Percentiles rank a stretch among this genome's conserved stretches.
phyloP scores from a whole-genome alignment of 23 red algal species.

The Gracilaria gracilis region DNA sequence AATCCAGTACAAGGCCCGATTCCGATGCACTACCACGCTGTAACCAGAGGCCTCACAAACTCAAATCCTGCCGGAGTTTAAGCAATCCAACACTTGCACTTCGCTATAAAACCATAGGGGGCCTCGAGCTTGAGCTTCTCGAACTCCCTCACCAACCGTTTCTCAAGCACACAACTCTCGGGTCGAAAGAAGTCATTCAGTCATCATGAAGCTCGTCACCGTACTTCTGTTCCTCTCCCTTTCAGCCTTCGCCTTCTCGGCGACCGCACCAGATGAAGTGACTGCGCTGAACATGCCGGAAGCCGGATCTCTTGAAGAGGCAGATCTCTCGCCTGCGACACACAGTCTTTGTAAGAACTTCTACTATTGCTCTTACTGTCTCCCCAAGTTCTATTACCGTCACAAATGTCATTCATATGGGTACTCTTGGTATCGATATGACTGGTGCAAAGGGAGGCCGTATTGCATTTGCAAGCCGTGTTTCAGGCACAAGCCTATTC shows the following conservation, averaged over 20 bases:
- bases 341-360: background rate
- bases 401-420: background rate
- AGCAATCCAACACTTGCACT: background rate
- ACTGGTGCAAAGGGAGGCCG: slow-evolving; percentile 14
- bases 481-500: background rate
- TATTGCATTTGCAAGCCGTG: slow-evolving; percentile 27
- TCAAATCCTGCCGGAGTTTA: too few species aligned
- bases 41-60: too few species aligned
- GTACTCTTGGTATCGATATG: background rate
- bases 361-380: slow-evolving; percentile 4
- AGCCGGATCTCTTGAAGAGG: background rate
- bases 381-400: background rate
- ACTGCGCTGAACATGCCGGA: background rate
- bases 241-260: background rate
- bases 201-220: background rate
- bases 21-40: background rate
- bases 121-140: background rate
- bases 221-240: background rate
- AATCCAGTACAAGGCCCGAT: background rate
- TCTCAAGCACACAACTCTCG: background rate
- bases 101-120: background rate
- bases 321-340: background rate
- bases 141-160: background rate
- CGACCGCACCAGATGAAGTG: background rate
- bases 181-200: background rate